Conservation (phyloP, 768 basidiomycete species). For the Trametes meyenii region DNA sequence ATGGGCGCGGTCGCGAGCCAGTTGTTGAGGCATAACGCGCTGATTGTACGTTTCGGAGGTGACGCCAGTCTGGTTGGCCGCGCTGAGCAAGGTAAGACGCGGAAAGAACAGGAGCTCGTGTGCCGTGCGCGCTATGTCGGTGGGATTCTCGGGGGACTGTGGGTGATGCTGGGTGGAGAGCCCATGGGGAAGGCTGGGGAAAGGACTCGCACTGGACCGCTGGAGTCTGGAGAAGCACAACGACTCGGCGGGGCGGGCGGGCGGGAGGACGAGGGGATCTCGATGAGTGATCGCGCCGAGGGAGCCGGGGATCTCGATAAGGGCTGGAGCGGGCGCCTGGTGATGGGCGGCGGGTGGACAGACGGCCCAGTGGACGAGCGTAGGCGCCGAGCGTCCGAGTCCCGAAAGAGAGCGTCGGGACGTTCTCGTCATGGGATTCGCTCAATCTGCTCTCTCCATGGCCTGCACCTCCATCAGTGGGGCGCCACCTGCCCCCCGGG, state of each 20-base stretch:
- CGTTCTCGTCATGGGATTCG: constrained; percentile 13
- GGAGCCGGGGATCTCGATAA: constrained; percentile 6
- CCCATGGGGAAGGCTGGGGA: constrained; percentile 8
- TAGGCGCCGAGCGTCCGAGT: not conserved
- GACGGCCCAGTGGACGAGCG: not conserved
- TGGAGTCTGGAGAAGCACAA: not conserved
- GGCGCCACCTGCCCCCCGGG: constrained; percentile 8
- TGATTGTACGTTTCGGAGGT: no score
- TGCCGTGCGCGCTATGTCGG: no score
- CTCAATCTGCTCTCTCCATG: constrained; percentile 1
- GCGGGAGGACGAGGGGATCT: constrained; percentile 8
- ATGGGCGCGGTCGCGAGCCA: not conserved
- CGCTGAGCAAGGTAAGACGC: not conserved
- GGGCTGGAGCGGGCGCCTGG: not conserved
- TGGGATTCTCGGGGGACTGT: no score
- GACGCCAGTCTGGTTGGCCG: not conserved
- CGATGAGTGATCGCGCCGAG: constrained; percentile 9
- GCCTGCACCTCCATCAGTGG: constrained; percentile 4
- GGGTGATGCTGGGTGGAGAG: not conserved
- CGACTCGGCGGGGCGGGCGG: not conserved
- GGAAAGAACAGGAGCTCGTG: no score
- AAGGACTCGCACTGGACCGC: not conserved
- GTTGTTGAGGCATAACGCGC: no score
- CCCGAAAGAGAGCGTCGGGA: no score
- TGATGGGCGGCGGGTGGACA: constrained; percentile 2